Conservation (phyloP, 768 basidiomycete species). For the Fomitopsis pulvina region DNA sequence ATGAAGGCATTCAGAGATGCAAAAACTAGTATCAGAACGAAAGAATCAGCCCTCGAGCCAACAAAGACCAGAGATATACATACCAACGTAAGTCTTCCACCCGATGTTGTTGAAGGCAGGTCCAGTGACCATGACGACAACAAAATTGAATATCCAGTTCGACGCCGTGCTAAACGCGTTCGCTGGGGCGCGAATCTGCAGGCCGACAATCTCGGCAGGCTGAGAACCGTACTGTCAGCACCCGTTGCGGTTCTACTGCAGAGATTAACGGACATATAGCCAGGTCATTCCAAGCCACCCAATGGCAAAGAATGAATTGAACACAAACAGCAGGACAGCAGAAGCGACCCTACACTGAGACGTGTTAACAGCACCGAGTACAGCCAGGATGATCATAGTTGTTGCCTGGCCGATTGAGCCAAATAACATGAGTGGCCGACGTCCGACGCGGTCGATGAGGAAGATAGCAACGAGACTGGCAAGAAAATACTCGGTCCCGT, state of each 20-base stretch:
- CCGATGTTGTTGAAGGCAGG: constrained; percentile 52
- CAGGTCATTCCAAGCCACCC: constrained; percentile 71
- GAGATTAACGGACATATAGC: constrained; percentile 46
- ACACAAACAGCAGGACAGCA: constrained; percentile 56
- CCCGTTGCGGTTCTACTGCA: background rate
- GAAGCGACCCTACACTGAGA: constrained; percentile 43
- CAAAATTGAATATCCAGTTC: constrained; percentile 53
- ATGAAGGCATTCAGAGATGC: constrained; percentile 51
- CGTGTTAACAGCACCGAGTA: constrained; percentile 47
- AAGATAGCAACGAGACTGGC: constrained; percentile 67
- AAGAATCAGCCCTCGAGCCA: background rate
- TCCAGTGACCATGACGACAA: constrained; percentile 56
- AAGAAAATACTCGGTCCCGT: constrained; percentile 66
- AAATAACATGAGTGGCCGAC: constrained; percentile 65
- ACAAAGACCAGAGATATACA: too few species aligned
- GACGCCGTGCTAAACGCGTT: constrained; percentile 54
- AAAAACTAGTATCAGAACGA: constrained; percentile 33
- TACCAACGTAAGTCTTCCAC: constrained; percentile 56
- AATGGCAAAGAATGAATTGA: constrained; percentile 64
- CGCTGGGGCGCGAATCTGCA: constrained; percentile 56
- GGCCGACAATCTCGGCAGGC: constrained; percentile 61
- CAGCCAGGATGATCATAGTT: constrained; percentile 55
- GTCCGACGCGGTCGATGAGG: constrained; percentile 66
- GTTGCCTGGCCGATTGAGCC: constrained; percentile 54
- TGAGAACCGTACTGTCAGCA: constrained; percentile 15